Conservation (phyloP, 2,329 filamentous ascomycete species). For the Cyphellophora europaea region DNA sequence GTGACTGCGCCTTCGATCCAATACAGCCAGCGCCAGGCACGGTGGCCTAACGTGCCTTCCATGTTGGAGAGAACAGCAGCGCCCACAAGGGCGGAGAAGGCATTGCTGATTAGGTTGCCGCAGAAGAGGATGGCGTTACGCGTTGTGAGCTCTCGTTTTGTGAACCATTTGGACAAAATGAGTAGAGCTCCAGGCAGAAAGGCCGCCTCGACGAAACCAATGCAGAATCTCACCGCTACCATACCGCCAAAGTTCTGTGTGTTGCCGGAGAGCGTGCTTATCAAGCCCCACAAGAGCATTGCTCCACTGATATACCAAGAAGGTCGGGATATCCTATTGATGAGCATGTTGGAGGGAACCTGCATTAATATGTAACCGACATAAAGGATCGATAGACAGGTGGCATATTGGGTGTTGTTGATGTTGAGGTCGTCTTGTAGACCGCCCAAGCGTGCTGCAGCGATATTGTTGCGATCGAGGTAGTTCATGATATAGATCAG, state of each 20-base stretch:
- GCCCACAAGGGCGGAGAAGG: slow-evolving; percentile 59
- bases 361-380: slow-evolving; percentile 58
- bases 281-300: slow-evolving; percentile 27
- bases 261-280: slow-evolving; percentile 25
- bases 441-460: slow-evolving; percentile 43
- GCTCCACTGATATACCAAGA: slow-evolving; percentile 33
- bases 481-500: slow-evolving; percentile 72
- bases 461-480: slow-evolving; percentile 51
- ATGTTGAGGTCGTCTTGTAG: slow-evolving; percentile 33
- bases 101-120: slow-evolving; percentile 59
- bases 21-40: slow-evolving; percentile 23
- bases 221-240: slow-evolving; percentile 31
- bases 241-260: slow-evolving; percentile 32
- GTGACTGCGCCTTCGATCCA: slow-evolving; percentile 22
- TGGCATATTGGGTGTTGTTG: slow-evolving; percentile 21
- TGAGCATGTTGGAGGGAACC: slow-evolving; percentile 21
- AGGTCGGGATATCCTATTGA: slow-evolving; percentile 31
- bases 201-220: slow-evolving; percentile 28
- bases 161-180: slow-evolving; percentile 33
- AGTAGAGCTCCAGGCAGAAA: slow-evolving; percentile 51
- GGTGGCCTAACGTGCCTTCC: slow-evolving; percentile 38
- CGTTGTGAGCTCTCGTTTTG: slow-evolving; percentile 34
- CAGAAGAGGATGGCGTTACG: slow-evolving; percentile 24
- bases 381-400: slow-evolving; percentile 35
- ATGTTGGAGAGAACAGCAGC: slow-evolving; percentile 59